These are phyloP conservation scores for Drechslerella stenobrocha DNA, from an alignment of 2,329 filamentous ascomycete species.

Conservation along the genomic window DNA sequence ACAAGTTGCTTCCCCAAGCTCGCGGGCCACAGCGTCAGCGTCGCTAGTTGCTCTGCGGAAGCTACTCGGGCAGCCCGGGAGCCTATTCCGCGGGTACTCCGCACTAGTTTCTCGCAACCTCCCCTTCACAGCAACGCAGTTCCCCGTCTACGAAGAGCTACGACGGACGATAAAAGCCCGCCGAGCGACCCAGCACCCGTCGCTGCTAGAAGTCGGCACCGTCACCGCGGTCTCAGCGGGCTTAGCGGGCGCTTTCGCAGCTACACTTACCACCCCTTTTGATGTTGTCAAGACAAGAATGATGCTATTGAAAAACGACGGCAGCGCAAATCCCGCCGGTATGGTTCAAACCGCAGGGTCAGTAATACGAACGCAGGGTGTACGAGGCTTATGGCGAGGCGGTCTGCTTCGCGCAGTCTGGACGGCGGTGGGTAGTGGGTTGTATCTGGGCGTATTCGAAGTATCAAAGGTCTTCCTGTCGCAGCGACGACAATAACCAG, in stretches of 20 bases:
- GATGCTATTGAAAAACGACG: slow-evolving; percentile 69
- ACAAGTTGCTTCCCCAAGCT: slow-evolving; percentile 68
- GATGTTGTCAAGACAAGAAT: slow-evolving; percentile 89
- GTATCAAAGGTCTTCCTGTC: slow-evolving; percentile 70
- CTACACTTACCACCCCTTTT: slow-evolving; percentile 81
- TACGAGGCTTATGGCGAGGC: slow-evolving; percentile 76
- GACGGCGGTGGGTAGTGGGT: slow-evolving; percentile 78
- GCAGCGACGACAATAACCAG: slow-evolving; percentile 58
- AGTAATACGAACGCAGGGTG: slow-evolving; percentile 68
- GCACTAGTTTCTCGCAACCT: slow-evolving; percentile 80
- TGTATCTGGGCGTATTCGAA: slow-evolving; percentile 87
- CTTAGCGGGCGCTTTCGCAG: slow-evolving; percentile 71
- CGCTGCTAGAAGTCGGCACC: slow-evolving; percentile 59
- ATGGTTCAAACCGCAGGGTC: slow-evolving; percentile 66
- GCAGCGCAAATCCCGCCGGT: slow-evolving; percentile 21
- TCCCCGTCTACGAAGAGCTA: slow-evolving; percentile 79
- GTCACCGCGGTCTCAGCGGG: slow-evolving; percentile 76
- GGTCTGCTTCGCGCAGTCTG: slow-evolving; percentile 72
- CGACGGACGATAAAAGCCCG: slow-evolving; percentile 61
- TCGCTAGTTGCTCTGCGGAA: slow-evolving; percentile 62
- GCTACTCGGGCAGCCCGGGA: slow-evolving; percentile 63
- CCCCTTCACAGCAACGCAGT: slow-evolving; percentile 85
- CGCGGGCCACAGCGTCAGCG: slow-evolving; percentile 60
- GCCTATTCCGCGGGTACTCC: slow-evolving; percentile 72
- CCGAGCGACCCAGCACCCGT: slow-evolving; percentile 51